Evolutionary conservation across 257 asterid species (phyloP).

Genomic region (Rehmannia glutinosa): DNA sequence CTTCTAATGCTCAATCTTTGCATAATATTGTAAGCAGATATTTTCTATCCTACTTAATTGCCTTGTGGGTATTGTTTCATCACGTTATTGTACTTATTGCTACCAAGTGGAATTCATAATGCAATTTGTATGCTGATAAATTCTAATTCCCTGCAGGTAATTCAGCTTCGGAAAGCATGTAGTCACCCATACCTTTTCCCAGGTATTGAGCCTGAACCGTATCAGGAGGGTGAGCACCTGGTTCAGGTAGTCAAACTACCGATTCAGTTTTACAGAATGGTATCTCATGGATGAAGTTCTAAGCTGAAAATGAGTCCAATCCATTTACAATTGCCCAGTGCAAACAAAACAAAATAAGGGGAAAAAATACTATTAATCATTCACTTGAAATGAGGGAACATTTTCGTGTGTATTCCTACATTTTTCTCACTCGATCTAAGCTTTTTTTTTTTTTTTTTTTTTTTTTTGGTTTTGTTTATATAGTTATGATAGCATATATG

Average conservation of each 20-base stretch:
- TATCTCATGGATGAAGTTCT: background rate
- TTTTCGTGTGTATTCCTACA: slow-evolving; percentile 13
- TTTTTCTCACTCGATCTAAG: background rate
- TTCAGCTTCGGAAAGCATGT: slow-evolving; percentile 95
- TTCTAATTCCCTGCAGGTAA: slow-evolving; percentile 54
- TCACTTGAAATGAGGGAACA: background rate
- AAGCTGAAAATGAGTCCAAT: background rate
- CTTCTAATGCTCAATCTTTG: slow-evolving; percentile 59
- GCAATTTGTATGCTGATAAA: slow-evolving; percentile 19
- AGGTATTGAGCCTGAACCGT: slow-evolving; percentile 98
- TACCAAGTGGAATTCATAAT: background rate
- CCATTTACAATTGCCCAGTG: background rate
- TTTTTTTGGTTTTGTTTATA: background rate
- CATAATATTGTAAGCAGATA: slow-evolving; percentile 66
- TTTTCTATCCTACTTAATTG: background rate
- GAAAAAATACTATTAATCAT: background rate
- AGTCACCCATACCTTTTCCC: slow-evolving; percentile 97
- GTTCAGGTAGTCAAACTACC: slow-evolving; percentile 60
- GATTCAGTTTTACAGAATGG: slow-evolving; percentile 4
- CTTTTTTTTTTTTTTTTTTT: background rate
- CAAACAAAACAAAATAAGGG: slow-evolving; percentile 4
- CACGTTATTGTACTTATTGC: slow-evolving; percentile 1
- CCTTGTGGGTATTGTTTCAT: background rate
- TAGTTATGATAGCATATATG: background rate
- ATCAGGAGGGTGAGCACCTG: slow-evolving; percentile 96